Evolutionary conservation across 2,329 filamentous ascomycete genomes (phyloP).

Genomic region (Talaromyces sp.): DNA sequence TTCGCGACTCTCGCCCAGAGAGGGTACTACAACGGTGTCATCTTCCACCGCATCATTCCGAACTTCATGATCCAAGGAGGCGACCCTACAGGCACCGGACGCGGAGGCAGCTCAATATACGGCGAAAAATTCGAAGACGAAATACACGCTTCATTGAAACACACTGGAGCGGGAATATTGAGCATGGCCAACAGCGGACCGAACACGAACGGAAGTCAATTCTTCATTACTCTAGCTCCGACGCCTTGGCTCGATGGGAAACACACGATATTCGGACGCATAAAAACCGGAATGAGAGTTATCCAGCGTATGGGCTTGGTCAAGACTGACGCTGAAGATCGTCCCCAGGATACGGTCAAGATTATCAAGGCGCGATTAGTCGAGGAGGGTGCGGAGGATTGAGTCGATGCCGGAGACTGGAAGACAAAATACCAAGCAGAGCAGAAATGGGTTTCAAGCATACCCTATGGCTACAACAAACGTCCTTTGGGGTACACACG

Average conservation of each 20-base stretch:
- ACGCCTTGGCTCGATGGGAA: slow-evolving; percentile 97
- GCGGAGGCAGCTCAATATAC: slow-evolving; percentile 84
- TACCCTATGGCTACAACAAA: background rate
- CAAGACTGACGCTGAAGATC: slow-evolving; percentile 75
- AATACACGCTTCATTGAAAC: slow-evolving; percentile 72
- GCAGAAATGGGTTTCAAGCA: background rate
- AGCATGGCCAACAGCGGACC: slow-evolving; percentile 95
- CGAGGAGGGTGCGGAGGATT: slow-evolving; percentile 54
- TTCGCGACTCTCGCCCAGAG: slow-evolving; percentile 75
- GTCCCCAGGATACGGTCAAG: slow-evolving; percentile 76
- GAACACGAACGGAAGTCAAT: slow-evolving; percentile 91
- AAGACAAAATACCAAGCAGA: slow-evolving; percentile 1
- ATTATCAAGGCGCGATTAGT: slow-evolving; percentile 70
- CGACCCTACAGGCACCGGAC: slow-evolving; percentile 89
- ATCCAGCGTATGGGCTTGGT: slow-evolving; percentile 85
- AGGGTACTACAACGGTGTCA: slow-evolving; percentile 81
- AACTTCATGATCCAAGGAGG: slow-evolving; percentile 96
- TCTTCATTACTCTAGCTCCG: slow-evolving; percentile 91
- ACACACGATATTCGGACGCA: slow-evolving; percentile 92
- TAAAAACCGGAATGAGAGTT: slow-evolving; percentile 77
- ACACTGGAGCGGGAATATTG: slow-evolving; percentile 89
- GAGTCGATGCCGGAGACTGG: slow-evolving; percentile 19
- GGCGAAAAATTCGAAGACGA: slow-evolving; percentile 94
- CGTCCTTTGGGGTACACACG: background rate
- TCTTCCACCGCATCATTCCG: slow-evolving; percentile 93